These are phyloP conservation scores for Thelonectria discophora DNA, from an alignment of 2,329 filamentous ascomycete species.

Conservation along the genomic window DNA sequence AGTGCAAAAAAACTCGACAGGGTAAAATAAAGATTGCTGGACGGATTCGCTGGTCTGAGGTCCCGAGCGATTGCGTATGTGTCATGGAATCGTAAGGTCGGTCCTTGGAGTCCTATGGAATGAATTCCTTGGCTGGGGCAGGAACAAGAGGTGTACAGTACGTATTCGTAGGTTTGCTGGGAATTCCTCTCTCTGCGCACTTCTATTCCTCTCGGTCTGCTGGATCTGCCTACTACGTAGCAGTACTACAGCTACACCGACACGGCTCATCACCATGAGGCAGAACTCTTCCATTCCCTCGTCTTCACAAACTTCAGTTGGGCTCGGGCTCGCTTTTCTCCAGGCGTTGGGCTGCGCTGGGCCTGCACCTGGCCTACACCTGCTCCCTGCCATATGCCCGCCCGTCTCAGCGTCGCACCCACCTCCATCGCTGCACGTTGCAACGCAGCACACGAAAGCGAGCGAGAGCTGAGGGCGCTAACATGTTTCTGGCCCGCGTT, in stretches of 20 bases:
- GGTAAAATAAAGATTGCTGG: conserved; percentile 11
- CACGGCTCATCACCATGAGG: too few species aligned
- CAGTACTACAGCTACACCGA: too few species aligned
- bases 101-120: conserved; percentile 8
- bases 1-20: conserved; percentile 9
- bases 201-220: too few species aligned
- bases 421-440: too few species aligned
- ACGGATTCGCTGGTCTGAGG: conserved; percentile 21
- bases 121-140: conserved; percentile 6
- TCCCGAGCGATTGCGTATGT: conserved; percentile 11
- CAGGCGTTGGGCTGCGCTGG: not conserved
- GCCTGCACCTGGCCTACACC: too few species aligned
- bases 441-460: not conserved
- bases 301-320: too few species aligned
- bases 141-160: not conserved
- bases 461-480: conserved; percentile 41
- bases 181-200: not conserved
- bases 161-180: not conserved
- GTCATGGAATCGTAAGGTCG: conserved; percentile 11
- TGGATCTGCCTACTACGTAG: too few species aligned
- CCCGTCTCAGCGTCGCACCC: too few species aligned
- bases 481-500: conserved; percentile 25
- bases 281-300: too few species aligned
- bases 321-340: not conserved
- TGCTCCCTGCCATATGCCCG: too few species aligned